These are phyloP conservation scores for Sarocladium brachiariae DNA, from an alignment of 2,329 filamentous ascomycete genomes.

Conservation along the genomic window DNA sequence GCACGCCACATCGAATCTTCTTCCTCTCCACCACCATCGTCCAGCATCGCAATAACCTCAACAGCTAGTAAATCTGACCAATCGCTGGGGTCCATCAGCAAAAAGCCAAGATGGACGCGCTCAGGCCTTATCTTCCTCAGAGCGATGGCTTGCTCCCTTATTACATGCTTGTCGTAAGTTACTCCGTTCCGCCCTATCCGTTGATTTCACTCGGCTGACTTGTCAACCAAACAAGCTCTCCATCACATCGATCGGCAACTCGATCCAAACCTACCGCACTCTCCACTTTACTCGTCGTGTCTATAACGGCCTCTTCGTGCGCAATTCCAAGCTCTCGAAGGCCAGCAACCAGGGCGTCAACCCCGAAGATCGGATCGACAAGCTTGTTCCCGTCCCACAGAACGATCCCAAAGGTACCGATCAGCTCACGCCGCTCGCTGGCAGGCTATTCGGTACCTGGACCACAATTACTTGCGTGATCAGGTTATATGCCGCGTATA, in stretches of 20 bases:
- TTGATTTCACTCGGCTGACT: background rate
- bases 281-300: conserved; percentile 78
- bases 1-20: background rate
- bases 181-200: background rate
- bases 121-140: conserved; percentile 38
- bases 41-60: background rate
- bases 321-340: conserved; percentile 38
- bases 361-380: conserved; percentile 46
- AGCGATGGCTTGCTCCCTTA: conserved; percentile 51
- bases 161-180: conserved; percentile 49
- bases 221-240: conserved; percentile 55
- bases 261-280: conserved; percentile 74
- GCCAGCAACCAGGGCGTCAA: conserved; percentile 33
- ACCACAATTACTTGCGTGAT: conserved; percentile 72
- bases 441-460: conserved; percentile 82
- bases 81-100: too few relatives aligned
- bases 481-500: conserved; percentile 76
- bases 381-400: conserved; percentile 35
- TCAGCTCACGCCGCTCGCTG: conserved; percentile 67
- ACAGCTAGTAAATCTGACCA: too few relatives aligned
- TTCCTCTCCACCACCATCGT: too few relatives aligned
- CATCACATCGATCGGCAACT: conserved; percentile 75
- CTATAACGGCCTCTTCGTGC: conserved; percentile 62
- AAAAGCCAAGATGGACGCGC: conserved; percentile 37
- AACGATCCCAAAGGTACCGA: conserved; percentile 39